Evolutionary conservation across 2,329 filamentous ascomycete genomes (phyloP).

Genomic region (Pseudogymnoascus sp.): DNA sequence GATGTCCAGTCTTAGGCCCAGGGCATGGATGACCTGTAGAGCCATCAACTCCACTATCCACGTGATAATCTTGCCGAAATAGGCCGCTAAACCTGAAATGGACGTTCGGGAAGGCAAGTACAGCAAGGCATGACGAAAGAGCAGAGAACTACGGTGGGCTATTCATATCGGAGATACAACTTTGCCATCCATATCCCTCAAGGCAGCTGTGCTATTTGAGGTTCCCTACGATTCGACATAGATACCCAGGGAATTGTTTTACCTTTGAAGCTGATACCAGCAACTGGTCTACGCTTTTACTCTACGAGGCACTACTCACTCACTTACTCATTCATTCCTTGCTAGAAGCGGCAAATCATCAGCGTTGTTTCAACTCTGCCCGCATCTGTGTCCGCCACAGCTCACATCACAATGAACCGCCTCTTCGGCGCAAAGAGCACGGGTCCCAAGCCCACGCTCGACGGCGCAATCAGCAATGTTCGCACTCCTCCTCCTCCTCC

Average conservation of each 20-base stretch:
- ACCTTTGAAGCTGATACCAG: neutral
- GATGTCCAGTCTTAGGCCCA: constrained; percentile 7
- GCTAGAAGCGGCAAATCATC: neutral
- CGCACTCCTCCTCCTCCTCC: constrained; percentile 20
- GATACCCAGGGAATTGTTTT: neutral
- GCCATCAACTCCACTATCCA: constrained; percentile 7
- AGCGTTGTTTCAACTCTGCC: neutral
- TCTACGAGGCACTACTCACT: neutral
- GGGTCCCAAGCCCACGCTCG: constrained; percentile 82
- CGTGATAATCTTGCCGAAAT: constrained; percentile 9
- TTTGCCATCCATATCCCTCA: constrained; percentile 1
- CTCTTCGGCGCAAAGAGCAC: constrained; percentile 85
- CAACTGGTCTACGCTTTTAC: neutral
- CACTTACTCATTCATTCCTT: neutral
- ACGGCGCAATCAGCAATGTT: constrained; percentile 75
- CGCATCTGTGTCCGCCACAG: neutral
- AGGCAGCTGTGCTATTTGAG: neutral
- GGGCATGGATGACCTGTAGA: constrained; percentile 8
- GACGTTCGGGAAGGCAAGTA: neutral
- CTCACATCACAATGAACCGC: constrained; percentile 68
- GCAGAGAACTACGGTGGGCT: neutral
- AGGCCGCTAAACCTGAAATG: neutral
- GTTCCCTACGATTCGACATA: neutral
- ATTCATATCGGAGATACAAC: constrained; percentile 1
- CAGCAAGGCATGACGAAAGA: constrained; percentile 2